Base-by-base conservation (phyloP, 805 yeast genomes). In the Candida corydali region DNA sequence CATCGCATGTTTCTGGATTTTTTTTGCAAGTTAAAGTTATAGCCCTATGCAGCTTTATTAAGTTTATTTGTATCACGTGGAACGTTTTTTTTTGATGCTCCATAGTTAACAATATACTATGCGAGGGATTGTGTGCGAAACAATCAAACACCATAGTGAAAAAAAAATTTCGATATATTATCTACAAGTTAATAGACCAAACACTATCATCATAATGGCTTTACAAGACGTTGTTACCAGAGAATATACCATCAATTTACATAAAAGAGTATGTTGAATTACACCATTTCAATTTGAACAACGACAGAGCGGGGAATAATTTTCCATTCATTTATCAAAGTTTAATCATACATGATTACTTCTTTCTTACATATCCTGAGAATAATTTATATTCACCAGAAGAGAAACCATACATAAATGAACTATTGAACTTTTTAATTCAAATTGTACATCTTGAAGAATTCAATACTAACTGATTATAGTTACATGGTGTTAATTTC, bases 171-270 rank as follows among this genome's bases (percentile, higher is more conserved):
- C 5, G n/a, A 10, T 8, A 12, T 4, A 11, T 11, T 14, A 24
- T 24, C 26, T 24, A 24, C 26, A 24, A 24, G n/a, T 24, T 10
- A 7, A 24, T 24, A 24, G 26, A 24, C 26, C 27, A 18, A 16
- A 8, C 17, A 29, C 27, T 6, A 14, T 19, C 22, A 40, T 38
- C 29, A 74, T 75, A 73, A 78, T 82, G 75, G 94, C 91, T 75
- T 78, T 88, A 71, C 85, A 86, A 78, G 98, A 93, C 89, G 96
- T 88, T 75, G 97, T 93, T 75, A 86, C 98, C 73, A 95, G 99
- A 76, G 99, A 93, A 79, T 93, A 93, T 87, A 93, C 98, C 82
- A 89, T 93, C 76, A 91, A 93, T 87, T 78, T 91, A 75, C 96
- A 88, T 95, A 91, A 88, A 76, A 88, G 98, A 78, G 95, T 86